Conservation (phyloP, 2,329 filamentous ascomycete species). For the Ascochyta fabae region DNA sequence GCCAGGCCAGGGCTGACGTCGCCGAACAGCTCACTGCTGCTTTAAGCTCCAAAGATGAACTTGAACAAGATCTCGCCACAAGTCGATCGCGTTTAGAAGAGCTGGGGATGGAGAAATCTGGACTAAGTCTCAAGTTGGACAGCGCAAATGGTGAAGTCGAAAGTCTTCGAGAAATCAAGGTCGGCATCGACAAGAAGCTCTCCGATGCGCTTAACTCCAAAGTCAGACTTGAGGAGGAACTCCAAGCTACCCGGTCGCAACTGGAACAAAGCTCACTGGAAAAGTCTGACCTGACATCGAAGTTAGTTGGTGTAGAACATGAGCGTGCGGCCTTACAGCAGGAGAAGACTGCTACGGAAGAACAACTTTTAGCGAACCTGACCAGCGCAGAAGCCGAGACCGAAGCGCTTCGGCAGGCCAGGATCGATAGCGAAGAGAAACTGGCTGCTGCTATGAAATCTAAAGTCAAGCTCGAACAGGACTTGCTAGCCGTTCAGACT, state of each 20-base stretch:
- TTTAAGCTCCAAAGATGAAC: background rate
- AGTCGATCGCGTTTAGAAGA: conserved; percentile 16
- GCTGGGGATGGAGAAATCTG: conserved; percentile 20
- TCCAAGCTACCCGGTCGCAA: conserved; percentile 1
- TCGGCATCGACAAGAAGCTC: conserved; percentile 7
- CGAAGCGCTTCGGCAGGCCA: conserved; percentile 19
- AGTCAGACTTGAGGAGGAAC: background rate
- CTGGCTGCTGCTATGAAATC: background rate
- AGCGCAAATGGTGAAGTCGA: conserved; percentile 27
- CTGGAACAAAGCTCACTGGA: background rate
- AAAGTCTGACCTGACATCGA: background rate
- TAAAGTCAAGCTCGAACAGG: conserved; percentile 2
- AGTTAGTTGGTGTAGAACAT: background rate
- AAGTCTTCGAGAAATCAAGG: conserved; percentile 20
- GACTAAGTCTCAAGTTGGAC: conserved; percentile 25
- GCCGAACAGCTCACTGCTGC: conserved; percentile 3
- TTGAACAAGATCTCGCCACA: conserved; percentile 13
- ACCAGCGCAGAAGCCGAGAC: conserved; percentile 27
- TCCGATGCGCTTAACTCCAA: background rate
- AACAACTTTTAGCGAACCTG: conserved; percentile 14
- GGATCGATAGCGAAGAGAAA: conserved; percentile 12
- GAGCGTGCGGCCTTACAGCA: background rate
- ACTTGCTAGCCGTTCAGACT: background rate
- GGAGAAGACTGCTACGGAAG: background rate
- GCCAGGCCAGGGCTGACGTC: conserved; percentile 18